Base-by-base conservation (phyloP, 2,329 filamentous ascomycete species). In the Venturia nashicola region DNA sequence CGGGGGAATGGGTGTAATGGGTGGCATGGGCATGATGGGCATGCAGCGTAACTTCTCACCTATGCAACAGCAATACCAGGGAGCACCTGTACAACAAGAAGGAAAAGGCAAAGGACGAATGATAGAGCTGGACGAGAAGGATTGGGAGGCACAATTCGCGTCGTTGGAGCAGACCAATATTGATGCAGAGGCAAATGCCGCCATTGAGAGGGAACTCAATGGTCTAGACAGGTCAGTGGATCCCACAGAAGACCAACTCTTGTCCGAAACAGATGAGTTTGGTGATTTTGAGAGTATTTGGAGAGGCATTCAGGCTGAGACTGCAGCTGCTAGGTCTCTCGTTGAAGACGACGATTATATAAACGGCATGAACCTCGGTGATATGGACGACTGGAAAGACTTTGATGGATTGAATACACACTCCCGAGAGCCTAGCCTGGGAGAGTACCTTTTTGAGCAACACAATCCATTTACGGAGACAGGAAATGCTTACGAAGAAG, bases 111-210 rank as follows among this genome's bases (percentile, higher is more conserved):
- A 95, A 76, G 85, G 79, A 6, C 78, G 83, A 43, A 84, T 97
- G 77, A 87, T 97, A 14, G 94, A 97, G 77, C 83, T 97, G 32
- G 91, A 97, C 73, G 93, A 99, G 70, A 75, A 88, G 71, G 88
- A 96, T 72, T 97, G 94, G 94, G 93, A 97, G 76, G 90, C 91
- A 70, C 91, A 97, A 75, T 99, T 99, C 75, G 89, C 91, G 65
- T 86, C 94, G 75, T 86, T 97, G 73, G 90, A 93, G 73, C 78
- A 87, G 67, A 80, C 86, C 66, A 83, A 87, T 71, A 77, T 82
- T 69, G 68, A 77, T 69, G 72, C 77, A 63, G 74, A 80, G 64
- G 89, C 89, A 62, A 87, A 90, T 67, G 81, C 82, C 65, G 88
- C 88, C 20, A 90, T 93, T 69, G 91, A 95, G 78, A 83, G 84